phyloP scores from a whole-genome alignment of 2,329 filamentous ascomycete genomes.

The Fusarium armeniacum region DNA sequence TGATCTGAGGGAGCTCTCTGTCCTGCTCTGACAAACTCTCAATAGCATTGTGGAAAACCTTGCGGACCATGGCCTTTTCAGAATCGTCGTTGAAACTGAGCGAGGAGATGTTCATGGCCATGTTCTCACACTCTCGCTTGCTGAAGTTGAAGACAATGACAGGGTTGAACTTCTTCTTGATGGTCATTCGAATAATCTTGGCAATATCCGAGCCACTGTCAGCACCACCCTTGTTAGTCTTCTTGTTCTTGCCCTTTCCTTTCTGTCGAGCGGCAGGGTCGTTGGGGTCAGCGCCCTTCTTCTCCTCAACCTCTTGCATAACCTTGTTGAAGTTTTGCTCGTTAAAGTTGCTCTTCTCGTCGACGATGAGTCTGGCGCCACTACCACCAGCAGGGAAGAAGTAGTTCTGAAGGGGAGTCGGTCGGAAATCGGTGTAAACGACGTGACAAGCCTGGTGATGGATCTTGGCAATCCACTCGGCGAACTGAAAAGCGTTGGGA shows the following conservation, averaged over 20 bases:
- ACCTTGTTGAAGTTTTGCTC: constrained; percentile 98
- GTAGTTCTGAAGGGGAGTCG: constrained; percentile 96
- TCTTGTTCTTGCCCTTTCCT: constrained; percentile 93
- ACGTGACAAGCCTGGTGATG: constrained; percentile 98
- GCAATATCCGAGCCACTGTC: constrained; percentile 86
- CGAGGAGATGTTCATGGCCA: constrained; percentile 87
- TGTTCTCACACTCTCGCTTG: constrained; percentile 94
- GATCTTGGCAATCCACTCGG: constrained; percentile 98
- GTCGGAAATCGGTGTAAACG: constrained; percentile 98
- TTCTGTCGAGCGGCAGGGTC: constrained; percentile 85
- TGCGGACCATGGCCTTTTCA: constrained; percentile 93
- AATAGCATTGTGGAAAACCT: constrained; percentile 94
- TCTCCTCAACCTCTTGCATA: constrained; percentile 90
- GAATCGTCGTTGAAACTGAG: constrained; percentile 96
- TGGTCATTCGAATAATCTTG: constrained; percentile 99
- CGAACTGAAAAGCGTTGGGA: constrained; percentile 98
- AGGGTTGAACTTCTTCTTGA: constrained; percentile 96
- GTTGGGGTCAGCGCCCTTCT: constrained; percentile 85
- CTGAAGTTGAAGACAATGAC: constrained; percentile 99
- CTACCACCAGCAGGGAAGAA: constrained; percentile 95
- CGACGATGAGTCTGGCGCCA: constrained; percentile 93
- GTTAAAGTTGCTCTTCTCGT: constrained; percentile 95
- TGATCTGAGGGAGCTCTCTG: constrained; percentile 87
- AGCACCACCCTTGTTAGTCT: constrained; percentile 87
- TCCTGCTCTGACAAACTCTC: constrained; percentile 94